These are phyloP conservation scores for Candida namnaoensis DNA, from an alignment of 805 yeast genomes.

Conservation along the genomic window DNA sequence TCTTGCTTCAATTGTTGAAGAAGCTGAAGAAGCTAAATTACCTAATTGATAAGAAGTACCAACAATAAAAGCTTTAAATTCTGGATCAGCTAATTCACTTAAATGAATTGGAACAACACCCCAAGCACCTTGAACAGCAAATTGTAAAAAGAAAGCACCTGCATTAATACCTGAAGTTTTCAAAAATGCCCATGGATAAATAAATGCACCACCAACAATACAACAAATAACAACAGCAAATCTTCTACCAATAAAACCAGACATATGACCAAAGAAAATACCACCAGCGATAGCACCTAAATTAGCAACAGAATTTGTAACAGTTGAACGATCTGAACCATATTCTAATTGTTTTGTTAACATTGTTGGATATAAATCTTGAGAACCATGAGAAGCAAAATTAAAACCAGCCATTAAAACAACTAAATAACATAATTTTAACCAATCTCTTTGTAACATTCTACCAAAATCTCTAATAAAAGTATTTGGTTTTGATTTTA, in stretches of 20 bases:
- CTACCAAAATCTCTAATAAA: slow-evolving; percentile 22
- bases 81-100: slow-evolving; percentile 54
- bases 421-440: slow-evolving; percentile 46
- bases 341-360: slow-evolving; percentile 36
- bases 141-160: slow-evolving; percentile 53
- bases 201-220: slow-evolving; percentile 47
- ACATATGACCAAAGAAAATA: slow-evolving; percentile 42
- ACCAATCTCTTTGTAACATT: slow-evolving; percentile 44
- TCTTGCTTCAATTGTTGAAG: slow-evolving; percentile 60
- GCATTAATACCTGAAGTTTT: slow-evolving; percentile 40
- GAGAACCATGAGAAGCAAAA: slow-evolving; percentile 56
- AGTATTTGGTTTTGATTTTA: slow-evolving; percentile 20
- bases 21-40: slow-evolving; percentile 58
- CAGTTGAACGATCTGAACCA: slow-evolving; percentile 36
- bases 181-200: slow-evolving; percentile 57
- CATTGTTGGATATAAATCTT: slow-evolving; percentile 53
- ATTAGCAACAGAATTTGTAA: slow-evolving; percentile 49
- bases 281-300: slow-evolving; percentile 54
- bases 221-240: slow-evolving; percentile 42
- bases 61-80: slow-evolving; percentile 51
- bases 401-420: slow-evolving; percentile 56
- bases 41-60: slow-evolving; percentile 65
- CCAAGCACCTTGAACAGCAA: slow-evolving; percentile 64
- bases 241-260: slow-evolving; percentile 49
- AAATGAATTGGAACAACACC: slow-evolving; percentile 59